A percentile compares a stretch with the other conserved stretches of the same genome.
Evolutionary conservation across 2,329 filamentous ascomycete genomes (phyloP).

Genomic region (Calonectria multiphialidica): DNA sequence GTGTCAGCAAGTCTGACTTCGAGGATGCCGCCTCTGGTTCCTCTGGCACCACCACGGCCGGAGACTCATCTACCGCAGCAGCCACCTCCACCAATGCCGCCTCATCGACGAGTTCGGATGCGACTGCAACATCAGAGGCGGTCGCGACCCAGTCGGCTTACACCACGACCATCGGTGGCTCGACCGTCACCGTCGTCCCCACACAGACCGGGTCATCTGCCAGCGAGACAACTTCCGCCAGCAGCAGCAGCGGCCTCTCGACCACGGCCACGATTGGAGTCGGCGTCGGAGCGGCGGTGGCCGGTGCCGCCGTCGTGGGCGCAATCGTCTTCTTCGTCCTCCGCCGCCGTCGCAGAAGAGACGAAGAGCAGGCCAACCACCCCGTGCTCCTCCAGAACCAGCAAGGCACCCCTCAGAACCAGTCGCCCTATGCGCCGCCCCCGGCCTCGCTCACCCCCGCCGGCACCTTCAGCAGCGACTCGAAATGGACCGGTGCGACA

Average conservation of each 20-base stretch:
- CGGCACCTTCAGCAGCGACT: slow-evolving; percentile 19
- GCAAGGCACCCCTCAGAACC: slow-evolving; percentile 14
- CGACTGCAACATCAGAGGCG: not conserved
- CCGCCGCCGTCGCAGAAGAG: slow-evolving; percentile 43
- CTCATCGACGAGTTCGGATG: slow-evolving; percentile 5
- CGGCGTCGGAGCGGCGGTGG: slow-evolving; percentile 51
- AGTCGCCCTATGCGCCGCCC: slow-evolving; percentile 33
- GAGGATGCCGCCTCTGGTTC: slow-evolving; percentile 39
- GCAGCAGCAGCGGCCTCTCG: slow-evolving; percentile 43
- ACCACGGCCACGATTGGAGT: slow-evolving; percentile 54
- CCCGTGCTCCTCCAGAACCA: slow-evolving; percentile 45
- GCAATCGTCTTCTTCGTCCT: slow-evolving; percentile 41
- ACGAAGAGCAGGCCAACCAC: slow-evolving; percentile 40
- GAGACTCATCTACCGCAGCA: not conserved
- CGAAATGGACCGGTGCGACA: not conserved
- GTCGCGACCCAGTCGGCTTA: slow-evolving; percentile 3
- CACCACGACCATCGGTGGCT: slow-evolving; percentile 28
- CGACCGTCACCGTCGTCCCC: slow-evolving; percentile 24
- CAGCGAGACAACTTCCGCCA: not conserved
- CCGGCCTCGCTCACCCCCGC: slow-evolving; percentile 35
- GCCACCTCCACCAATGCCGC: slow-evolving; percentile 2
- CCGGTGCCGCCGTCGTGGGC: slow-evolving; percentile 44
- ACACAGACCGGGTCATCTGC: slow-evolving; percentile 19
- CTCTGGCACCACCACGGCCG: not conserved
- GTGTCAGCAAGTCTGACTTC: slow-evolving; percentile 56